Evolutionary conservation across 306 rosid species (phyloP).

Genomic region (Mimosa bimucronata): DNA sequence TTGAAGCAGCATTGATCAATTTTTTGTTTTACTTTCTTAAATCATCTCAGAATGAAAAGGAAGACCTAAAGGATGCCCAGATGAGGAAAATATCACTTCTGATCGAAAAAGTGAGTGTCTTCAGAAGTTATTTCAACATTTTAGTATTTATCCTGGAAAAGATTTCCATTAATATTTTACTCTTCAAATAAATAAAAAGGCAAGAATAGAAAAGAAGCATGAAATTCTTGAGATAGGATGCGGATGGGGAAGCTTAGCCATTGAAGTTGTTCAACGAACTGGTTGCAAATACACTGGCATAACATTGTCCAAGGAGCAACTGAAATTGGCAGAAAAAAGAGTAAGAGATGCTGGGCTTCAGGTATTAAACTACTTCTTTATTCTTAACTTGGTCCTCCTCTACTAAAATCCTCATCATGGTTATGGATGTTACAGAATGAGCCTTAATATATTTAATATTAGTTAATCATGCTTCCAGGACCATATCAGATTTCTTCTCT

Average conservation of each 20-base stretch:
- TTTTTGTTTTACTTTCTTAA: neutral
- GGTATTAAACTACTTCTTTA: conserved; percentile 43
- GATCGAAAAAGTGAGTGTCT: conserved; percentile 58
- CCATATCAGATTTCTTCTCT: conserved; percentile 64
- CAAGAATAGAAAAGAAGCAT: conserved; percentile 66
- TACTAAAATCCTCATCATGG: conserved; percentile 1
- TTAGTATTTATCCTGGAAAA: neutral
- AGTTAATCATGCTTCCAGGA: conserved; percentile 52
- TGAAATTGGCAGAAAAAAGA: conserved; percentile 69
- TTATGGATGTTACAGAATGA: neutral
- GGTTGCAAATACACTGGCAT: conserved; percentile 89
- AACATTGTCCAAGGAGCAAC: conserved; percentile 81
- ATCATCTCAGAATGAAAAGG: conserved; percentile 57
- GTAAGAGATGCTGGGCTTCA: conserved; percentile 77
- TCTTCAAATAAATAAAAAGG: conserved; percentile 46
- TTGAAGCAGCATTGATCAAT: neutral
- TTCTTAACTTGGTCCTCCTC: too few species aligned
- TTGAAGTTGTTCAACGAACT: conserved; percentile 76
- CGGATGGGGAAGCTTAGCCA: conserved; percentile 94
- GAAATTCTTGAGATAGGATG: conserved; percentile 87
- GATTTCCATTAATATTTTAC: neutral
- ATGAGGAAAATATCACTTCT: conserved; percentile 70
- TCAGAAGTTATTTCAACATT: neutral
- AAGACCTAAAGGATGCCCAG: conserved; percentile 81
- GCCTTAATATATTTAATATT: neutral